Conservation (phyloP, 345 rosid genomes). For the Camelina hispida region DNA sequence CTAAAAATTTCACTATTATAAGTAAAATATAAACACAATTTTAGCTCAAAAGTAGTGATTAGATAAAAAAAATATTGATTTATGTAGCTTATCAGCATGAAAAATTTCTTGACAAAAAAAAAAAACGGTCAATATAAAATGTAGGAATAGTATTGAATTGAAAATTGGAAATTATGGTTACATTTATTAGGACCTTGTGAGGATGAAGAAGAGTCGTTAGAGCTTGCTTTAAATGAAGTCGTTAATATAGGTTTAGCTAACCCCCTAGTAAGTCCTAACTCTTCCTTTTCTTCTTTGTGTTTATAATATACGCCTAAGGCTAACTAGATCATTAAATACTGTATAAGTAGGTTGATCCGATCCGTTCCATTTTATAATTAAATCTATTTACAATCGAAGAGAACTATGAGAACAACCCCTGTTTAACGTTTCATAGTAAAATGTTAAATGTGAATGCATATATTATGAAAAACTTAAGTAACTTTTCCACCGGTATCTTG, state of each 20-base stretch:
- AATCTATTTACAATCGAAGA: not conserved
- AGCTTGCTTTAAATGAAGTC: constrained; percentile 9
- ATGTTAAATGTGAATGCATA: not conserved
- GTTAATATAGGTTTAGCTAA: constrained; percentile 13
- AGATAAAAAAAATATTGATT: not conserved
- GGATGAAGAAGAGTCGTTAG: not conserved
- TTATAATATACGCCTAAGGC: not conserved
- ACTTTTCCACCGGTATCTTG: not conserved
- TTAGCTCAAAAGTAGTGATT: not conserved
- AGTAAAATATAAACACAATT: not conserved
- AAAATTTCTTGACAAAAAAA: not conserved
- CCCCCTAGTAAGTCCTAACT: not conserved
- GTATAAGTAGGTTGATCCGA: not conserved
- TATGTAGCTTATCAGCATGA: not conserved
- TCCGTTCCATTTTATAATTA: not conserved
- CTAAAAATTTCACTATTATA: not conserved
- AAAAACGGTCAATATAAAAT: not conserved
- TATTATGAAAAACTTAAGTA: not conserved
- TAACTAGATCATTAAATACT: not conserved
- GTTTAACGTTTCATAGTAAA: not conserved
- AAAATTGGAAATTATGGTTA: not conserved
- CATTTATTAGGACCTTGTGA: not conserved
- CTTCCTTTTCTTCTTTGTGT: not conserved
- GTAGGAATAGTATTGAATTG: not conserved
- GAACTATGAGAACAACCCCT: not conserved